Base-by-base conservation (phyloP, 208 protist genomes). In the Trypanosoma vivax region DNA sequence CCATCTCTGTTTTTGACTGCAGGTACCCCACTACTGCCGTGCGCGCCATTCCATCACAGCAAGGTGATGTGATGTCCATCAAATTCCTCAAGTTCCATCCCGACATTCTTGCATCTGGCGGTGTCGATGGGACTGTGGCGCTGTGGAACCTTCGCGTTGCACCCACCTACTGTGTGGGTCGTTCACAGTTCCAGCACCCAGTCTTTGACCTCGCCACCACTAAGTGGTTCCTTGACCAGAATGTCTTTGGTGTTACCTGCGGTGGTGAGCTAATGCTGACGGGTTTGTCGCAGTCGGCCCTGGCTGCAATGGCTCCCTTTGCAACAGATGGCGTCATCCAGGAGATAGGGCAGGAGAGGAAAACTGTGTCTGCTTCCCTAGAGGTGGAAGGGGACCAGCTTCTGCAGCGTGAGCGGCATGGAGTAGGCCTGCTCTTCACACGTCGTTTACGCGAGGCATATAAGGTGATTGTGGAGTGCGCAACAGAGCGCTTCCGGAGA, bases 131-230 rank as follows among this genome's bases (percentile, higher is more conserved):
- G 16, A 76, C 81, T 6, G 76, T 90, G 9, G 65, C 76, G 31
- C n/a, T 88, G 21, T 93, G 85, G 82, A 88, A 86, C 38, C 60
- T 93, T 14, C 81, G 81, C 25, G 63, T 57, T 46, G 64, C 79
- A 5, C 85, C 85, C 5, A 86, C 85, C 2, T 88, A 79, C 65
- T 81, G 77, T 47, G 85, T 93, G 0, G 85, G 85, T 5, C 73
- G 77, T 18, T 77, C 76, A 21, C 82, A 84, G 58, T 88, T 82
- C 56, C 47, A 53, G 25, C 50, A 59, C 31, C 68, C 78, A 5
- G 34, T 93, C 19, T 40, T 65, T 14, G 70, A 80, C 47, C 66
- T 93, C 25, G 65, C 35, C 19, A 69, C 75, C 19, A 88, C 85
- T 21, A 28, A 56, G 16, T 88, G 70, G 5, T 93, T 70, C 19